A percentile compares a stretch with the other conserved stretches of the same genome.
Evolutionary conservation across 305 asterid genomes (phyloP).

Genomic region (Ajuga reptans): DNA sequence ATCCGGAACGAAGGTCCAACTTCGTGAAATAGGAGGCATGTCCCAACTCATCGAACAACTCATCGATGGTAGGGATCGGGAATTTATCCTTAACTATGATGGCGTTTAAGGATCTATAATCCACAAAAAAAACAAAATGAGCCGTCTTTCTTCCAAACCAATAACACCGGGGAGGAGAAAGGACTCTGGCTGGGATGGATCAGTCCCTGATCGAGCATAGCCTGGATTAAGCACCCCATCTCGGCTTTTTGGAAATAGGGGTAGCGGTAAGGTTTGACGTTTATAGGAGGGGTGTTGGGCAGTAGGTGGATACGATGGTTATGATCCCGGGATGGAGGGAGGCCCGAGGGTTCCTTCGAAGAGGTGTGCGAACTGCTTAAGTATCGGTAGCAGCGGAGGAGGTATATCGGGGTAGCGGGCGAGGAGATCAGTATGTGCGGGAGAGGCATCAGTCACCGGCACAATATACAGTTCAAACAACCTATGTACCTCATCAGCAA

Average conservation of each 20-base stretch:
- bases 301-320: not conserved
- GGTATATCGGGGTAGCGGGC: too few species aligned
- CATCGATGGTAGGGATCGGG: not conserved
- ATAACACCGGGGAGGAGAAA: not conserved
- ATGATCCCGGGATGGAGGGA: not conserved
- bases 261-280: not conserved
- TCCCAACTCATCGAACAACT: not conserved
- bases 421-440: too few species aligned
- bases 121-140: not conserved
- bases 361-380: not conserved
- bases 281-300: not conserved
- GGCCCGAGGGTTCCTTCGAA: not conserved
- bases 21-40: not conserved
- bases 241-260: not conserved
- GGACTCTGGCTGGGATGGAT: not conserved
- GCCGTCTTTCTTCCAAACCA: not conserved
- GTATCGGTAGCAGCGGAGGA: too few species aligned
- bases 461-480: too few species aligned
- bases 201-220: not conserved
- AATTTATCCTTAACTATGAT: not conserved
- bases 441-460: too few species aligned
- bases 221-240: not conserved
- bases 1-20: not conserved
- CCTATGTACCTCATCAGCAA: too few species aligned
- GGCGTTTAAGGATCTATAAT: not conserved